Evolutionary conservation across 1,139 yeast species (phyloP), one percentile per base, ranked within the genome.

Genomic region (Debaryomyces sp.): DNA sequence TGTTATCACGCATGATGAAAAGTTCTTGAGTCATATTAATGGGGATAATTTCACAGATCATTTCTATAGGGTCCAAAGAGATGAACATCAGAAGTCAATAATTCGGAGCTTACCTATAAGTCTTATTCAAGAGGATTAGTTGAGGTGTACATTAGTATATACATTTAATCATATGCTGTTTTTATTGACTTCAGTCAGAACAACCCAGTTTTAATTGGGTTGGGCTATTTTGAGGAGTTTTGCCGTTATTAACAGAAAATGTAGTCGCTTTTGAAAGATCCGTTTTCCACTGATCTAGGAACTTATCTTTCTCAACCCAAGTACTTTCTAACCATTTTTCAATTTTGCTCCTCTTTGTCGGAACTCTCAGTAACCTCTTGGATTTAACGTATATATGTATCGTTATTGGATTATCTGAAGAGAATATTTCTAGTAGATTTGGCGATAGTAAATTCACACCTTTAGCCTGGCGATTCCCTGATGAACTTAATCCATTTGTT

Each of bases 1-100:
- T 59, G 95, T 94, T 5, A 94, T 94, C 57, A 94, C 99, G 0
- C 99, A 94, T 62, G 99, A 94, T 68, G 97, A 94, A 66, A 87
- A 88, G 58, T 94, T 94, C 61, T 73, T 94, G 61, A 78, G 84
- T 46, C 87, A 86, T 62, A 91, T 94, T 84, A 84, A 86, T 63
- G 97, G 97, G 0, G 81, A 85, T 27, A 81, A 83, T 47, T 91
- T 89, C 63, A 85, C 96, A n/a, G 97, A 90, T 64, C 91, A 87
- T 61, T 95, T 89, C 66, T 94, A 86, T 67, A 78, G 89, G 53
- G 85, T 94, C 17, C 81, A 81, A 54, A 77, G 99, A 62, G 91
- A 91, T 65, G 89, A 85, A 51, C 79, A 87, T 46, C 94, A 90
- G 59, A 83, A 84, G 54, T 89, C 97, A 1, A 81, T 84, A 50